Evolutionary conservation across 2,329 filamentous ascomycete genomes (phyloP), one percentile per base, ranked within the genome.

Genomic region (Xylaria sp.): DNA sequence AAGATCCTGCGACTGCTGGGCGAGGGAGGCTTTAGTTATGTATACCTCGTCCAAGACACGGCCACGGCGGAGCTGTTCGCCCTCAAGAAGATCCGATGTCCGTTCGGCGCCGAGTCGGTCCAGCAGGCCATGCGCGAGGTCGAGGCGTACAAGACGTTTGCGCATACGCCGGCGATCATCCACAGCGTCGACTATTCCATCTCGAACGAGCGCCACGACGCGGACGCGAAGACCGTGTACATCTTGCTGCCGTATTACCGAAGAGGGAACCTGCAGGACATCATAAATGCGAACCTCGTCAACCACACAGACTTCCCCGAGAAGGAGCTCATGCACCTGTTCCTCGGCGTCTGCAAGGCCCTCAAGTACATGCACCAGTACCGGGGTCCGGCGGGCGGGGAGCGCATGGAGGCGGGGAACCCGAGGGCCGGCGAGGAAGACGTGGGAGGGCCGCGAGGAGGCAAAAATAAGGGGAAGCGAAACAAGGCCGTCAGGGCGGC

Each of bases 21-120:
- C 72, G 94, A 99, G 89, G 94, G 94, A 71, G 94, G 94, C 68
- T 99, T 99, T 80, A 96, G 92, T 62, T 99, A 97, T 75, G 94
- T 99, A 65, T 99, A 99, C 76, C 90, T 99, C 55, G 94, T 99
- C 56, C 90, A 97, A 79, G 92, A 97, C 73, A 93, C 89, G 44
- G 80, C 85, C 50, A 89, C 86, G 48, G 89, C 90, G 55, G 86
- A 93, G 66, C 84, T 96, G 43, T 93, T 96, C 73, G 94, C 94
- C 17, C 86, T 97, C 58, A 99, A 99, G 76, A 99, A 99, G 82
- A 99, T 99, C 73, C 88, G 93, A 70, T 99, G 94, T 79, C 93
- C 94, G 4, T 97, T 99, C 69, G 94, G 94, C 63, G 89, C 94
- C 73, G 94, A 99, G 79, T 96, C 91, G 21, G 93, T 99, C 54